Percentiles rank a stretch among this genome's conserved stretches.
Conservation (phyloP, 805 yeast genomes). For the Cyberlindnera xylosilytica region DNA sequence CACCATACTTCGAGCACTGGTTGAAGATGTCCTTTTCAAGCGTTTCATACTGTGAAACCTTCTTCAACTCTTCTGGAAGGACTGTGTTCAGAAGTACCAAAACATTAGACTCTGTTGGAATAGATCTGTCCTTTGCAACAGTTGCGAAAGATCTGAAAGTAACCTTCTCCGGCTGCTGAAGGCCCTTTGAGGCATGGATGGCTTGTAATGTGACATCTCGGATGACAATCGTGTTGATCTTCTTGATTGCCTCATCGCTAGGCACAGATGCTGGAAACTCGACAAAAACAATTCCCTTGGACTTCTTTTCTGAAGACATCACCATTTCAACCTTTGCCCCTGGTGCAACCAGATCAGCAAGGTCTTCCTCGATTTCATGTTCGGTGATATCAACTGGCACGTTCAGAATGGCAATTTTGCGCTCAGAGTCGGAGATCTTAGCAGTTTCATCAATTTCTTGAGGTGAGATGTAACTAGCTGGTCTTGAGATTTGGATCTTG, state of each 20-base stretch:
- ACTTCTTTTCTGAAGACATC: conserved; percentile 42
- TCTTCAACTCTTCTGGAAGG: conserved; percentile 59
- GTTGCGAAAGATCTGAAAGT: conserved; percentile 25
- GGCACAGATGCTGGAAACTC: conserved; percentile 30
- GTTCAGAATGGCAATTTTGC: conserved; percentile 45
- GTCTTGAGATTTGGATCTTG: conserved; percentile 37
- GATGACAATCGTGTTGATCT: conserved; percentile 34
- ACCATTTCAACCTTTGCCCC: conserved; percentile 4
- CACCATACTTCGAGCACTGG: conserved; percentile 51
- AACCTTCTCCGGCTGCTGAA: conserved; percentile 18
- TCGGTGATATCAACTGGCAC: conserved; percentile 42
- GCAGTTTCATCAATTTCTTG: conserved; percentile 6
- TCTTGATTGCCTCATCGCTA: conserved; percentile 22
- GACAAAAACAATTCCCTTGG: conserved; percentile 58
- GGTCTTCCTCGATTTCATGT: conserved; percentile 39
- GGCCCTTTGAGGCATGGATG: conserved; percentile 34
- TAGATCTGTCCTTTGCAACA: conserved; percentile 11
- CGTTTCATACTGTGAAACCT: conserved; percentile 44
- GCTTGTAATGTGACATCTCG: conserved; percentile 36
- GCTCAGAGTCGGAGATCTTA: conserved; percentile 35
- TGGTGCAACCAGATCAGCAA: conserved; percentile 31
- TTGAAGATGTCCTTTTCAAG: conserved; percentile 47
- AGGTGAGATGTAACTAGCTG: conserved; percentile 42
- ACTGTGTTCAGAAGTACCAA: conserved; percentile 65
- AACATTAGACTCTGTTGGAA: conserved; percentile 39